Evolutionary conservation across 2,329 filamentous ascomycete species (phyloP).

Genomic region (Penicillium fuscoglaucum): DNA sequence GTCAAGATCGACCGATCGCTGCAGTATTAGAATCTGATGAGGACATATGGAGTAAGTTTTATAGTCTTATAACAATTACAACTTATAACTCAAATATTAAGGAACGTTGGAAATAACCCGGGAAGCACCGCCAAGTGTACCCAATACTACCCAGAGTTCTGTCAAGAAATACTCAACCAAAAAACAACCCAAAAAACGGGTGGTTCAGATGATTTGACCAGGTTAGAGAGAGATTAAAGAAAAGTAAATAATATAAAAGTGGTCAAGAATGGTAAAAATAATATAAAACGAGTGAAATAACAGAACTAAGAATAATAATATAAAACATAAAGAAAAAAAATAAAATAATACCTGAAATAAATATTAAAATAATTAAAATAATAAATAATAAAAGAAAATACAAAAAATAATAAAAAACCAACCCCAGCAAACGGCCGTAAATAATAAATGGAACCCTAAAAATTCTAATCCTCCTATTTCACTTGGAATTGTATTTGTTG

Average conservation of each 20-base stretch:
- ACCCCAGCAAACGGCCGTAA: conserved; percentile 24
- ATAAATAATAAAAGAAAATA: conserved; percentile 10
- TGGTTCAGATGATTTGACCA: background rate
- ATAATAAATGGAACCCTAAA: conserved; percentile 26
- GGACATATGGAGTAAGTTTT: background rate
- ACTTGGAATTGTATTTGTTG: conserved; percentile 1
- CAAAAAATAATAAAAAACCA: conserved; percentile 12
- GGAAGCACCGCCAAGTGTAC: background rate
- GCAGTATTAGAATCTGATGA: background rate
- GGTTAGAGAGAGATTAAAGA: conserved; percentile 9
- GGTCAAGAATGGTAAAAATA: background rate
- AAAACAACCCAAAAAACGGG: background rate
- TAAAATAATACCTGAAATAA: conserved; percentile 8
- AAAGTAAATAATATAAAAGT: background rate
- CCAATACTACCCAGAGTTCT: background rate
- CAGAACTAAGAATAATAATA: background rate
- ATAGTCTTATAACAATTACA: background rate
- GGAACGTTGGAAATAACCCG: background rate
- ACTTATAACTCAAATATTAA: background rate
- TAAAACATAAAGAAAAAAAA: conserved; percentile 3
- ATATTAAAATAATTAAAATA: background rate
- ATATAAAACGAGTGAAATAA: background rate
- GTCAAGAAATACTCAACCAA: background rate
- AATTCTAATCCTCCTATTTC: conserved; percentile 22
- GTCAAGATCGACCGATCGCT: conserved; percentile 23